These are phyloP conservation scores for Dujonia santamariae DNA, from an alignment of 1,139 yeast genomes.

Conservation along the genomic window DNA sequence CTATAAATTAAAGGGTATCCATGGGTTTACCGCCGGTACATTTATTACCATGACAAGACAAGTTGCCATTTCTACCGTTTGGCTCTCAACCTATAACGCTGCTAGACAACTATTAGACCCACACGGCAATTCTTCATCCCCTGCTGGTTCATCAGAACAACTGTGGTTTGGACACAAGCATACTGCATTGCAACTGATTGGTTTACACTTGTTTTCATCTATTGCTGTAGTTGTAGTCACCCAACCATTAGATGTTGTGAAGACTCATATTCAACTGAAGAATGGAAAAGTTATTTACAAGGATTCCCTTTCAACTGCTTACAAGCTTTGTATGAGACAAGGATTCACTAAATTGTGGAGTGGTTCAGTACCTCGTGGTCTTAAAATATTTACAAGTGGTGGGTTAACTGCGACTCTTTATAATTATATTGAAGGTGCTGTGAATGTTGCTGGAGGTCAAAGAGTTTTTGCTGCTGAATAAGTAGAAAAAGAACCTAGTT, in stretches of 20 bases:
- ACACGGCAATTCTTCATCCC: constrained; percentile 25
- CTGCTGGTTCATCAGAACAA: constrained; percentile 20
- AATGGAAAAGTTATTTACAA: constrained; percentile 60
- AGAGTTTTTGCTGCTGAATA: constrained; percentile 42
- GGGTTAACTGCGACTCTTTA: constrained; percentile 74
- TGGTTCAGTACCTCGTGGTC: constrained; percentile 77
- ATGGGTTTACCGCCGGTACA: constrained; percentile 81
- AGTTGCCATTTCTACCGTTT: constrained; percentile 71
- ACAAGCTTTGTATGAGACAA: constrained; percentile 65
- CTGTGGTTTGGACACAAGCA: constrained; percentile 50
- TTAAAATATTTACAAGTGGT: constrained; percentile 77
- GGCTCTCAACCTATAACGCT: constrained; percentile 80
- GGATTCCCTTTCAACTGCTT: constrained; percentile 72
- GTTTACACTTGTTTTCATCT: constrained; percentile 54
- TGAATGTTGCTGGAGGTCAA: constrained; percentile 47
- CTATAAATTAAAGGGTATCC: constrained; percentile 67
- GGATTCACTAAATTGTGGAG: constrained; percentile 66
- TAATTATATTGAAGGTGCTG: constrained; percentile 52
- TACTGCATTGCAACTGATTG: constrained; percentile 42
- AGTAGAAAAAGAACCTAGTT: too few relatives aligned
- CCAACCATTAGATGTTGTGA: constrained; percentile 89
- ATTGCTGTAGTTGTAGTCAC: constrained; percentile 72
- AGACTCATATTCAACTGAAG: constrained; percentile 84
- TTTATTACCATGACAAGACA: constrained; percentile 79
- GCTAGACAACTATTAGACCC: constrained; percentile 70